These are phyloP conservation scores for Tephrocybe sp. DNA, from an alignment of 768 basidiomycete genomes.

Conservation along the genomic window DNA sequence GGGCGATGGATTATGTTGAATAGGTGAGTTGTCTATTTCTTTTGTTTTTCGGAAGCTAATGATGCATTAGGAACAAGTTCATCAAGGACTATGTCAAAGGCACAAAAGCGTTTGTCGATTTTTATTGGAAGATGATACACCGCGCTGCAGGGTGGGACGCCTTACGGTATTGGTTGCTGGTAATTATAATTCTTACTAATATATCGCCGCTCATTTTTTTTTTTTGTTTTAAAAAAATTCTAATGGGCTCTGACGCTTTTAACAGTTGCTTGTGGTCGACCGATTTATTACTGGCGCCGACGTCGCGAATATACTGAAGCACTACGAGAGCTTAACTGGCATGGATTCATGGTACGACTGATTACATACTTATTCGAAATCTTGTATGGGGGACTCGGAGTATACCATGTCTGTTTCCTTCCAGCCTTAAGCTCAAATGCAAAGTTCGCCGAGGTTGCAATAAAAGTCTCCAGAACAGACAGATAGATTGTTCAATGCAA, in stretches of 20 bases:
- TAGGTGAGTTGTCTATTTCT: constrained; percentile 33
- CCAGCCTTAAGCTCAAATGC: too few relatives aligned
- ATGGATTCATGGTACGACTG: constrained; percentile 40
- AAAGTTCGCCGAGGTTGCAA: too few relatives aligned
- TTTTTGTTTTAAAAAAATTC: too few relatives aligned
- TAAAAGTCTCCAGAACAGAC: too few relatives aligned
- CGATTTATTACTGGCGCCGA: constrained; percentile 50
- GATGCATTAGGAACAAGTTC: constrained; percentile 44
- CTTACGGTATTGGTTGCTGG: constrained; percentile 59
- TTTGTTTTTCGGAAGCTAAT: neutral
- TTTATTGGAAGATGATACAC: constrained; percentile 67
- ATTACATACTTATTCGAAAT: too few relatives aligned
- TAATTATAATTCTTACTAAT: constrained; percentile 19
- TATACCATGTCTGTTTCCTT: too few relatives aligned
- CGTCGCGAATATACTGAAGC: constrained; percentile 45
- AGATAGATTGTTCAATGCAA: too few relatives aligned
- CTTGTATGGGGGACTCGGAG: too few relatives aligned
- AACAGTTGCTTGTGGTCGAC: constrained; percentile 53
- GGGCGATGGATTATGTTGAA: constrained; percentile 69
- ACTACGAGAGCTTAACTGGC: constrained; percentile 54
- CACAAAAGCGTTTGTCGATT: constrained; percentile 49
- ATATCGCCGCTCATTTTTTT: neutral
- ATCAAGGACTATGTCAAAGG: constrained; percentile 54
- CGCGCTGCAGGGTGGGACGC: constrained; percentile 67
- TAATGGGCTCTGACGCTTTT: constrained; percentile 2